Evolutionary conservation across 371 early-diverging fungal genomes (phyloP).

Genomic region (Zychaea mexicana): DNA sequence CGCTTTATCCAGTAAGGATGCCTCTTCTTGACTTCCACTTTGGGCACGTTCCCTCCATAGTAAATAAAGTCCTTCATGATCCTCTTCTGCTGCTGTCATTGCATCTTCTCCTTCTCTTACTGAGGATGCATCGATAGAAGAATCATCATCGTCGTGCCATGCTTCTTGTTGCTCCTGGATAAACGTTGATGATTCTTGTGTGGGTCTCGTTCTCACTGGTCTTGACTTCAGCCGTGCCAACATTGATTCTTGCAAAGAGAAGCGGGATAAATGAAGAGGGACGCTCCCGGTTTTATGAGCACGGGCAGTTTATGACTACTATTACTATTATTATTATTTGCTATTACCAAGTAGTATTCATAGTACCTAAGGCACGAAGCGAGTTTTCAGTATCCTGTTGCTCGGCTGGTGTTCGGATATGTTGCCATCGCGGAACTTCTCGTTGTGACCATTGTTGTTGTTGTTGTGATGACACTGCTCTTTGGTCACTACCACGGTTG

Average conservation of each 20-base stretch:
- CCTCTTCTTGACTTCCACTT: background rate
- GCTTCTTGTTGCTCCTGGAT: background rate
- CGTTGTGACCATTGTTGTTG: background rate
- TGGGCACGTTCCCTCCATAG: slow-evolving; percentile 12
- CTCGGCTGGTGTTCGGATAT: background rate
- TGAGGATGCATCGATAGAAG: background rate
- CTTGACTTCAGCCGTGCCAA: slow-evolving; percentile 4
- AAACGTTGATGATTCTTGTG: background rate
- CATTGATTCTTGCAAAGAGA: slow-evolving; percentile 7
- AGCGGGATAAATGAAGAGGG: background rate
- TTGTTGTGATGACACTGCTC: too few relatives aligned
- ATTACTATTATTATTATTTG: background rate
- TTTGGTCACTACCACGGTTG: too few relatives aligned
- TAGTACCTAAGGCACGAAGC: slow-evolving; percentile 10
- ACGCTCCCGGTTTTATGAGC: background rate
- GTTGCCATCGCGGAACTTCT: slow-evolving; percentile 6
- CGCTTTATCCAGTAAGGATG: slow-evolving; percentile 9
- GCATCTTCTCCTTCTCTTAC: too few relatives aligned
- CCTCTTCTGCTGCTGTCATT: slow-evolving; percentile 8
- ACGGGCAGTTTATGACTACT: background rate
- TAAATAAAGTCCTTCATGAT: slow-evolving; percentile 21
- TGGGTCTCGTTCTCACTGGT: background rate
- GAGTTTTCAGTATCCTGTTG: slow-evolving; percentile 3
- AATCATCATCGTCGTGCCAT: slow-evolving; percentile 4
- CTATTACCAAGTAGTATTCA: background rate